A percentile compares a stretch with the other conserved stretches of the same genome.
Evolutionary conservation across 164 flowering plant species (phyloP).

Genomic region (Paratinospora sagittata): DNA sequence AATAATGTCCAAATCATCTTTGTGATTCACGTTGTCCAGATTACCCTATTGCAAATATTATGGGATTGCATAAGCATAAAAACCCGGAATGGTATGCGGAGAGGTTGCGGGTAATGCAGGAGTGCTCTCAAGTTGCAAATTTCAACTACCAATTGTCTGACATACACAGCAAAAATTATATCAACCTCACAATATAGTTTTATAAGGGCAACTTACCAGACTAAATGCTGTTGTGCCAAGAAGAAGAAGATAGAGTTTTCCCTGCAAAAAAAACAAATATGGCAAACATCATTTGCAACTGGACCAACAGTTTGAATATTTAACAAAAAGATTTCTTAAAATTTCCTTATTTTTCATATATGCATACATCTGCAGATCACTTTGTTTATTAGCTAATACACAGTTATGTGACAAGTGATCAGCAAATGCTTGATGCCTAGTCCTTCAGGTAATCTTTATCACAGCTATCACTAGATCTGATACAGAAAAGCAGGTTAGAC

Average conservation of each 20-base stretch:
- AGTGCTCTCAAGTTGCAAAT: background rate
- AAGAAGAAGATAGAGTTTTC: slow-evolving; percentile 76
- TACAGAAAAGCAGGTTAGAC: too few species aligned
- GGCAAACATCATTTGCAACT: background rate
- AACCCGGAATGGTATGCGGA: too few species aligned
- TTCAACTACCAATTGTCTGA: background rate
- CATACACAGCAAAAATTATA: background rate
- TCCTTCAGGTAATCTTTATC: too few species aligned
- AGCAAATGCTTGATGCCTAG: too few species aligned
- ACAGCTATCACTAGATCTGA: too few species aligned
- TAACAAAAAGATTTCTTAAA: background rate
- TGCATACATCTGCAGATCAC: background rate
- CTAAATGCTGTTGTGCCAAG: slow-evolving; percentile 97
- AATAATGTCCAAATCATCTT: too few species aligned
- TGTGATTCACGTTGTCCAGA: background rate
- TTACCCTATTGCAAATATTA: background rate
- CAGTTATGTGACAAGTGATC: background rate
- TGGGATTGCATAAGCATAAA: background rate
- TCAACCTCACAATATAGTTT: slow-evolving; percentile 2
- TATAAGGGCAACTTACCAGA: slow-evolving; percentile 43
- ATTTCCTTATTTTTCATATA: background rate
- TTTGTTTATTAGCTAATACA: too few species aligned
- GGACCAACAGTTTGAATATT: background rate
- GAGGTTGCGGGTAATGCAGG: background rate
- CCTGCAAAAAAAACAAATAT: slow-evolving; percentile 36